A percentile compares a stretch with the other conserved stretches of the same genome.
Conservation (phyloP, 2,329 filamentous ascomycete genomes). For the Aspergillus vadensis region DNA sequence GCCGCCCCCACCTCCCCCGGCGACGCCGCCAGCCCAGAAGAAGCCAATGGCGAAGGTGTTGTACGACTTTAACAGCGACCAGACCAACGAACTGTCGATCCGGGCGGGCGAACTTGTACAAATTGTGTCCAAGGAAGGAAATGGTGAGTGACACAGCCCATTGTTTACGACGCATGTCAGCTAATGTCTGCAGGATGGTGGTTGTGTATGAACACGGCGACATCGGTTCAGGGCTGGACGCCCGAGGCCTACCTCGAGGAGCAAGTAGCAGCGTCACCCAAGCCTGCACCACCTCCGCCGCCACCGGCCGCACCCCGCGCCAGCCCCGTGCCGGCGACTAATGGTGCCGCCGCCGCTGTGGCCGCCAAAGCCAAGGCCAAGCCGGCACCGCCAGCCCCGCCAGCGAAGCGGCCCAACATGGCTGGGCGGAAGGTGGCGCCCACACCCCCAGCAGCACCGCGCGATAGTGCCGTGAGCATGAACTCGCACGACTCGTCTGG, state of each 20-base stretch:
- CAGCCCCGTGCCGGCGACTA: constrained; percentile 65
- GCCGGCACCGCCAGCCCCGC: constrained; percentile 73
- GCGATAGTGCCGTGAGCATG: constrained; percentile 63
- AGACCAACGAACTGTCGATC: constrained; percentile 81
- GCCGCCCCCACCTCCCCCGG: constrained; percentile 68
- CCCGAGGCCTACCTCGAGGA: constrained; percentile 94
- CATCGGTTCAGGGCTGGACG: constrained; percentile 82
- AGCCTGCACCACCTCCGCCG: constrained; percentile 58
- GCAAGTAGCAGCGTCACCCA: constrained; percentile 56
- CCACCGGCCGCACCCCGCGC: constrained; percentile 50
- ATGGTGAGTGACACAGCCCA: constrained; percentile 65
- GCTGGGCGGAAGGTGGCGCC: constrained; percentile 71
- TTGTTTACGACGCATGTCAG: neutral
- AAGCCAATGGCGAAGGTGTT: constrained; percentile 86
- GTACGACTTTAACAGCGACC: constrained; percentile 87
- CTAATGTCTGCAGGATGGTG: constrained; percentile 75
- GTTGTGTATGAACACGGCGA: constrained; percentile 75
- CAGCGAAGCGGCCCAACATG: constrained; percentile 74
- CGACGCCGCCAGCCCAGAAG: constrained; percentile 59
- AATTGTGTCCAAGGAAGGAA: constrained; percentile 90
- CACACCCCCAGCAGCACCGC: constrained; percentile 63
- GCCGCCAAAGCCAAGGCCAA: constrained; percentile 59
- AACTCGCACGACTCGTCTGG: constrained; percentile 54
- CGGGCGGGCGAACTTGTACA: constrained; percentile 78
- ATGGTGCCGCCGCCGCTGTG: constrained; percentile 40